Evolutionary conservation across 2,329 filamentous ascomycete species (phyloP), one percentile per base, ranked within the genome.

Genomic region (Arthrobotrys sphaeroides): DNA sequence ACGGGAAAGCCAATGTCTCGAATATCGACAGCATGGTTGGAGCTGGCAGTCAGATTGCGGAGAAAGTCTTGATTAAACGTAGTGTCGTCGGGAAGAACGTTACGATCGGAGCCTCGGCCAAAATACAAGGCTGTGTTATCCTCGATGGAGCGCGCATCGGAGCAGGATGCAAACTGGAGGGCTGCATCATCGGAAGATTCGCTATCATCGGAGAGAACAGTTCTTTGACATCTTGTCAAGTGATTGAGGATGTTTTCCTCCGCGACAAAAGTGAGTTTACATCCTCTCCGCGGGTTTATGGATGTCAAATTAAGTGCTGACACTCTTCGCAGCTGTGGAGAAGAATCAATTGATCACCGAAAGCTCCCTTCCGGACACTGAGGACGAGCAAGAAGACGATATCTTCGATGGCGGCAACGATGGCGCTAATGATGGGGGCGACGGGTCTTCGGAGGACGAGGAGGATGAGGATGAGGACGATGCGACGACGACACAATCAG

Each of bases 91-190:
- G 95, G 1, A 89, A 92, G 3, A 93, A 92, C 79, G 96, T 93
- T 82, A 90, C 91, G 79, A 94, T 99, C 78, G 89, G 90, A 77
- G 89, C 90, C 78, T 93, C 93, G n/a, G 93, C 91, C 28, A 91
- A 94, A 78, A 84, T 99, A 47, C 90, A 89, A n/a, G 88, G 94
- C 78, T 98, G 94, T 82, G 83, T 98, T 53, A 84, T 98, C 18
- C 97, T 98, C 93, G 94, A 98, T 75, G 92, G 92, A 2, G 94
- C 92, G 0, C 89, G 92, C 5, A 87, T 99, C 10, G 94, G 92
- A 12, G 91, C 92, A 79, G 90, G 91, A 45, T 94, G 90, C 80
- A 93, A 93, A 82, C 85, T 98, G 60, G 95, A 91, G 0, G 91
- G 92, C 20, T 97, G 94, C 80, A 91, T 98, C 31, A 84, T 98